Base-by-base conservation (phyloP, 2,329 filamentous ascomycete genomes). In the Fusarium equiseti region DNA sequence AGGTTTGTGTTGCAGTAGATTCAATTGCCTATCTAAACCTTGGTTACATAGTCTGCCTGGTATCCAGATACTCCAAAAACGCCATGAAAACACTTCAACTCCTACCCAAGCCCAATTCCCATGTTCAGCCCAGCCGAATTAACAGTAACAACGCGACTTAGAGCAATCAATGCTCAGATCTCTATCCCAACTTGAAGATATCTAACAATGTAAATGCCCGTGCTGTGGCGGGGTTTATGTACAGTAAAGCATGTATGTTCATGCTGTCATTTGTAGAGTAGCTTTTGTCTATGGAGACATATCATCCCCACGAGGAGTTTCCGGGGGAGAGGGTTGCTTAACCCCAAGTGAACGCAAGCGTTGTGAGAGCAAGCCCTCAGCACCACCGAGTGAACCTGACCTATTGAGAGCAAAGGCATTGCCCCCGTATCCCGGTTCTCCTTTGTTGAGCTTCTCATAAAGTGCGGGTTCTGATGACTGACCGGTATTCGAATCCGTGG, bases 311-410 rank as follows among this genome's bases (percentile, higher is more conserved):
- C 11, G 44, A 32, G 45, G 10, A 15, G 67, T 62, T 24, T 45
- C 52, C 5, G 64, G 38, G 8, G 59, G 63, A 12, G 60, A 63
- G 8, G 58, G 64, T 8, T 73, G 73, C 62, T 84, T 79, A 26
- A 84, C 84, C 40, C 89, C 91, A 8, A 93, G 80, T 8, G 88
- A 87, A 70, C 89, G 86, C 46, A 95, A 81, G 60, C 89, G 86
- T 77, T 89, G 89, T 13, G 92, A 92, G 18, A 96, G 81, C 18
- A 96, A 79, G 5, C 92, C 88, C 73, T 93, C 90, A 7, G 87
- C 84, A 3, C 81, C 81, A 24, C 63, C 24, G 4, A 80, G 75
- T 64, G 79, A 79, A 38, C 81, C 81, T 32, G 77, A 79, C 55
- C 77, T 78, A 11, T 72, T 77, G 24, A 73, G 77, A 22, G 63